Evolutionary conservation across 2,329 filamentous ascomycete species (phyloP), one percentile per base, ranked within the genome.

Genomic region (Dactylonectria macrodidyma): DNA sequence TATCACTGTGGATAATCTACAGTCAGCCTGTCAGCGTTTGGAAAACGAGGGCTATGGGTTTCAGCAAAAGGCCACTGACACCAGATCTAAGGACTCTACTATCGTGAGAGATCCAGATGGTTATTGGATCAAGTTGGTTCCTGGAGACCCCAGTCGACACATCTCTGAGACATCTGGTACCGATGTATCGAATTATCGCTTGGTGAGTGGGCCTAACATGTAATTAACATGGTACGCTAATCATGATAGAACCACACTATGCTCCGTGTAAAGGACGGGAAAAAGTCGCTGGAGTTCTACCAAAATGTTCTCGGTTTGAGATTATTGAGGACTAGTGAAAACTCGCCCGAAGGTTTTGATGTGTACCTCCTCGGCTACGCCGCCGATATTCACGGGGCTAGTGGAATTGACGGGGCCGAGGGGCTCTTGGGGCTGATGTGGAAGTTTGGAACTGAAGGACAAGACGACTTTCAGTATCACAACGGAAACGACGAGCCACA

Each of bases 11-110:
- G 92, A 95, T 82, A 91, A 94, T 80, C 92, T 98, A 70, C 93
- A 97, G 83, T 93, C 92, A 3, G 95, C 95, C 2, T 98, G 96
- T 85, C 86, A 95, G 84, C 89, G 95, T 65, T 88, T 99, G 68
- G 94, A 97, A 80, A 93, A 95, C 78, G 95, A 93, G 7, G 95
- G 95, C 0, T 97, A 97, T 84, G 89, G 88, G 70, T 99, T 98
- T 83, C 94, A 98, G 87, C 98, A 98, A 90, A 97, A 94, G 83
- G 85, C 98, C 65, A 90, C 90, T 0, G 95, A 98, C 73, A 96
- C 96, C 2, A 88, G 92, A 64, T 97, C 97, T 93, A 88, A 88
- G 77, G 83, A 93, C 77, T 97, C 98, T 77, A 96, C 95, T 1
- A 98, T 98, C 79, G 95, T 88, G 1, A 88, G 97, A 62, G 95